Conservation (phyloP, 148 eudicot species). For the Rhododendron simsii region DNA sequence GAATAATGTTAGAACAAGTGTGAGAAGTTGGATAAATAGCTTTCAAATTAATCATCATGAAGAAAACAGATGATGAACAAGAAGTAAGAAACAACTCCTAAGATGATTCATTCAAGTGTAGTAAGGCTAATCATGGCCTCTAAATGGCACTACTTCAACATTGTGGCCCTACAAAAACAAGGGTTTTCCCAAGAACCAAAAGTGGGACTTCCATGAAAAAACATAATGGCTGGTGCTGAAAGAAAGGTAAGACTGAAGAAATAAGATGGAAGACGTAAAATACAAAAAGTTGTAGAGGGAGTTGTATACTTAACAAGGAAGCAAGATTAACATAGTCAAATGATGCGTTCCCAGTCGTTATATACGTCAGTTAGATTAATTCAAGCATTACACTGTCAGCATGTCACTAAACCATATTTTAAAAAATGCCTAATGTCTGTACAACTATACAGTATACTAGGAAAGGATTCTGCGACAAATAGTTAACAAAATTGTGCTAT, state of each 20-base stretch:
- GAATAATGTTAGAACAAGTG: background rate
- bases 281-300: background rate
- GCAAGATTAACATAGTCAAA: background rate
- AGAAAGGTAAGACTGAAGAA: background rate
- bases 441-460: background rate
- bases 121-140: background rate
- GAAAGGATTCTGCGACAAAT: background rate
- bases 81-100: background rate
- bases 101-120: background rate
- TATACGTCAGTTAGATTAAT: background rate
- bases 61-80: background rate
- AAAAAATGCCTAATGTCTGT: background rate
- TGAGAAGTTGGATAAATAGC: background rate
- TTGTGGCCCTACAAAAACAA: background rate
- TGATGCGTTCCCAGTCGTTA: background rate
- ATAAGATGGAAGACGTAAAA: background rate
- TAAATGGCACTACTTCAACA: background rate
- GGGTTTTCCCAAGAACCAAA: background rate
- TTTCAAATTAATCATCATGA: background rate
- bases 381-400: background rate
- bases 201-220: background rate
- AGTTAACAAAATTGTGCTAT: too few relatives aligned
- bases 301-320: background rate
- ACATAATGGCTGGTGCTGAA: background rate
- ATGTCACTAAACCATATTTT: background rate